phyloP scores from a whole-genome alignment of 441 rosid genomes.

The Brassica balearica region DNA sequence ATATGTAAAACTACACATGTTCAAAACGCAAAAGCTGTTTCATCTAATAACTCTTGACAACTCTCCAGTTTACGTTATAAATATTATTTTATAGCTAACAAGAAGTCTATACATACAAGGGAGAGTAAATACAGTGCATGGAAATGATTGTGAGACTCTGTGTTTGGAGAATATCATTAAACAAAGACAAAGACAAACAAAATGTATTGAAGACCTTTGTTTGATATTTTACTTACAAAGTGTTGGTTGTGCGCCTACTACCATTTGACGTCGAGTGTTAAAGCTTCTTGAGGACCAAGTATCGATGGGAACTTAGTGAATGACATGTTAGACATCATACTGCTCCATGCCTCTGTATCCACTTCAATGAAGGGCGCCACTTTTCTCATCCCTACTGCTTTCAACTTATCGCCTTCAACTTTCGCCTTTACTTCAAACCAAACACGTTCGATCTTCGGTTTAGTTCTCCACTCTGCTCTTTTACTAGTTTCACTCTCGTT shows the following conservation, averaged over 20 bases:
- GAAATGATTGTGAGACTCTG: conserved; percentile 16
- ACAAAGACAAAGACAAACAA: conserved; percentile 16
- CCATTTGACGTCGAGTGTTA: conserved; percentile 87
- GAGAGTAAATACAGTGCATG: conserved; percentile 17
- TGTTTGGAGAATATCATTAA: conserved; percentile 16
- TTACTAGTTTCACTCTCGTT: conserved; percentile 47
- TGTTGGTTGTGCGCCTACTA: conserved; percentile 51
- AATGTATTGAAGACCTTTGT: conserved; percentile 9
- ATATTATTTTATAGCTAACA: conserved; percentile 18
- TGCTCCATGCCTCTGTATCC: conserved; percentile 75
- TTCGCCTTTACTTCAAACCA: conserved; percentile 71
- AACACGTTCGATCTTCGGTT: conserved; percentile 61
- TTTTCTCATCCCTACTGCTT: conserved; percentile 56
- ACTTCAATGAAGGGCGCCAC: conserved; percentile 60
- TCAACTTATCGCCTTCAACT: conserved; percentile 63
- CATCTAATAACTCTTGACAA: background rate
- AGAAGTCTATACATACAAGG: conserved; percentile 28
- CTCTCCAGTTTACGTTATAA: conserved; percentile 7
- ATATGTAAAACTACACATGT: background rate
- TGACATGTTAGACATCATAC: conserved; percentile 69
- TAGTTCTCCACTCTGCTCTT: conserved; percentile 68
- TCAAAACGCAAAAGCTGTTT: background rate
- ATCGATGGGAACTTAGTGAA: conserved; percentile 78
- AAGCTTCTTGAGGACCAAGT: conserved; percentile 76
- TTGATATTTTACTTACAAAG: conserved; percentile 45